Conservation (phyloP, 1,139 yeast genomes). For the Blastobotrys capitulatus region DNA sequence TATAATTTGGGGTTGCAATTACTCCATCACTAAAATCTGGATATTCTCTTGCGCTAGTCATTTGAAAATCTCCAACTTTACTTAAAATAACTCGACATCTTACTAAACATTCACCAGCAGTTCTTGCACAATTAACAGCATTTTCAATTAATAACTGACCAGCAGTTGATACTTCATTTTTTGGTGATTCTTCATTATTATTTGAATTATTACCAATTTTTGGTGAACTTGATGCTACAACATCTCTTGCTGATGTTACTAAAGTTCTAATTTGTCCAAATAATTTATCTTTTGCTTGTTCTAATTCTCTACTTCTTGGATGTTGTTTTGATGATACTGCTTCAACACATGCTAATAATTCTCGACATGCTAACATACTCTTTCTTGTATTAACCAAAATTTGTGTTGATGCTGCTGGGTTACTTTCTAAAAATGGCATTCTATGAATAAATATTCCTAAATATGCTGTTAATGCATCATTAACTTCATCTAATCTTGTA, state of each 20-base stretch:
- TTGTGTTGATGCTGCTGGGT: constrained; percentile 33
- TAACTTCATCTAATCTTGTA: constrained; percentile 67
- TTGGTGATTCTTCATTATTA: neutral
- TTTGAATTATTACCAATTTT: neutral
- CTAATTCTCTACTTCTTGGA: constrained; percentile 32
- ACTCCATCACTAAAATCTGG: constrained; percentile 72
- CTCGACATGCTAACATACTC: constrained; percentile 39
- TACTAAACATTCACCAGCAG: constrained; percentile 38
- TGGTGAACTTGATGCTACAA: constrained; percentile 22
- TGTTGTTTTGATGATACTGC: constrained; percentile 28
- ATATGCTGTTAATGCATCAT: constrained; percentile 62
- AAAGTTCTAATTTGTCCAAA: constrained; percentile 32
- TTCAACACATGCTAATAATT: constrained; percentile 37
- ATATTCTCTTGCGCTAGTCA: constrained; percentile 60
- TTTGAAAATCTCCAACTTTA: constrained; percentile 65
- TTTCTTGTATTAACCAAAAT: constrained; percentile 36
- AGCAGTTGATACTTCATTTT: constrained; percentile 11
- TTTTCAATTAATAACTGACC: constrained; percentile 18
- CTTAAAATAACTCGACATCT: constrained; percentile 46
- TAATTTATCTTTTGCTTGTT: constrained; percentile 33
- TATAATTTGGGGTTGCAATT: constrained; percentile 28
- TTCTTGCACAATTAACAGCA: constrained; percentile 32
- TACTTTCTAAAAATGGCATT: constrained; percentile 27
- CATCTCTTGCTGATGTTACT: constrained; percentile 31
- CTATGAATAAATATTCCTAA: constrained; percentile 45